These are phyloP conservation scores for Lachnellula occidentalis DNA, from an alignment of 2,329 filamentous ascomycete species.

Conservation along the genomic window DNA sequence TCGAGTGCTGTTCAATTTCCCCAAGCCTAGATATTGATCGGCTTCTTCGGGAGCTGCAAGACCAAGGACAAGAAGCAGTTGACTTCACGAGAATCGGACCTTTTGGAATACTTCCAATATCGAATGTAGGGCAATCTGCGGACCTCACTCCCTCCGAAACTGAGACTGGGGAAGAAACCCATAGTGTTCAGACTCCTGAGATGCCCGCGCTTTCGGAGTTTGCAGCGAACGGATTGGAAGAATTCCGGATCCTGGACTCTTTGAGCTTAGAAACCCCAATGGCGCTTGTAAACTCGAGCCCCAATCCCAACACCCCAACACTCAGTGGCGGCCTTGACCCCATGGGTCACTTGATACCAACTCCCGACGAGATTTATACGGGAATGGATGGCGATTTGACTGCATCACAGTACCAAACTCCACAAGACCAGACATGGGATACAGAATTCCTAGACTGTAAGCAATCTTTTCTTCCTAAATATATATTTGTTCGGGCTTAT, in stretches of 20 bases:
- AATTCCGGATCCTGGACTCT: constrained; percentile 2
- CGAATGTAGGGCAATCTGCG: background rate
- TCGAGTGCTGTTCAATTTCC: constrained; percentile 7
- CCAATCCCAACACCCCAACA: background rate
- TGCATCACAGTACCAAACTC: background rate
- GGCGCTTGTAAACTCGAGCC: constrained; percentile 4
- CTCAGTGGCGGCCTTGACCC: background rate
- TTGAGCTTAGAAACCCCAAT: background rate
- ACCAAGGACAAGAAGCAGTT: background rate
- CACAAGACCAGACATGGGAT: background rate
- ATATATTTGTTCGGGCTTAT: background rate
- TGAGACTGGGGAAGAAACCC: background rate
- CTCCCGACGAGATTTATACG: background rate
- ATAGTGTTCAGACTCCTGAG: background rate
- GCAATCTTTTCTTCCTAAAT: no score
- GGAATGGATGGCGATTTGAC: background rate
- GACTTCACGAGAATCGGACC: constrained; percentile 8
- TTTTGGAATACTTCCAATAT: constrained; percentile 8
- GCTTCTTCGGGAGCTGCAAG: constrained; percentile 6
- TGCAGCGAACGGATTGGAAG: constrained; percentile 1
- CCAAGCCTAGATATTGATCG: constrained; percentile 9
- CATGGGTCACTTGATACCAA: background rate
- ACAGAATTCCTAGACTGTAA: background rate
- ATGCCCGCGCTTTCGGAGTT: constrained; percentile 5
- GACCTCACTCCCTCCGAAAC: background rate